Base-by-base conservation (phyloP, 2,329 filamentous ascomycete species). In the Fusarium sp. region DNA sequence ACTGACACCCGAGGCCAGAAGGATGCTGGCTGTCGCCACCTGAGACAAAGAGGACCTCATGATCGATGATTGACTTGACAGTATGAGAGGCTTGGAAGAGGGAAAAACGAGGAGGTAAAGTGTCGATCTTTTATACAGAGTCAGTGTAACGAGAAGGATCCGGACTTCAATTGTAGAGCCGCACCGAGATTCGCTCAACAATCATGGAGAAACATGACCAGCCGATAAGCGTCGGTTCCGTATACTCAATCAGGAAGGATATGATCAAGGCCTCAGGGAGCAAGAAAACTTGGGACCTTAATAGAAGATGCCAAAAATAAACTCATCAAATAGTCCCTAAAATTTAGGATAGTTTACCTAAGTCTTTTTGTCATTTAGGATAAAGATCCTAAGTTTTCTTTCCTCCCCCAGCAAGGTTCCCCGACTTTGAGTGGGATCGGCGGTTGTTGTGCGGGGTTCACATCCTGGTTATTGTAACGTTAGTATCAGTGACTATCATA, bases 31-130 rank as follows among this genome's bases (percentile, higher is more conserved):
- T 25, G 66, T 54, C 36, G 52, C 35, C 10, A 47, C 60, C 27
- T 61, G 64, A 35, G 22, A 60, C 8, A 70, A 56, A 0, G 33
- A 44, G 10, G 54, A 70, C 20, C 41, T 65, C 67, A 70, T 70
- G 20, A 41, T 66, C 6, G 20, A 38, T 25, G n/a, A 7, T 25
- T 35, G n/a, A 2, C 15, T 33, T 14, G 6, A 25, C 7, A 6
- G 20, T 9, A 33, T 27, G 18, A 17, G 25, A 22, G 0, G 22
- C 36, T 42, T 22, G 27, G 18, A n/a, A 3, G 22, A n/a, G 4
- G 14, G 3, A 7, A 13, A 29, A 1, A 6, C 3, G n/a, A 35
- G 18, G 18, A 7, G 27, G 27, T 27, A 27, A 27, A 27, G 7
- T 31, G 52, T 46, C 35, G n/a, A 29, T 38, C 31, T 59, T 62